Percentiles rank a stretch among this genome's conserved stretches.
These are phyloP conservation scores for Pseudocercospora musae DNA, from an alignment of 2,329 filamentous ascomycete genomes.

Conservation along the genomic window DNA sequence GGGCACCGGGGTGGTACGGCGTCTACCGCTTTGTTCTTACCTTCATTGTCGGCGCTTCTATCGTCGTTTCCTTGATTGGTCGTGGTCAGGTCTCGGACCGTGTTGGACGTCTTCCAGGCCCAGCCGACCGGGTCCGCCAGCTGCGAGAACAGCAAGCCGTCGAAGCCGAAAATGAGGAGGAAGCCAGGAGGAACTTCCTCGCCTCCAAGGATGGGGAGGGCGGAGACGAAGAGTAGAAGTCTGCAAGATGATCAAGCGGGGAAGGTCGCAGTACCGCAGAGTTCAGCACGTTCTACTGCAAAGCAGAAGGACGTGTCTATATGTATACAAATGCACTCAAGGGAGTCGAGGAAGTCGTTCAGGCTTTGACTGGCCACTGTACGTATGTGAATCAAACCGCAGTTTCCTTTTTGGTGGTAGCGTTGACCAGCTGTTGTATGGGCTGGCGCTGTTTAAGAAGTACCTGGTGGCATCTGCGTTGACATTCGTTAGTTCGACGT, in stretches of 20 bases:
- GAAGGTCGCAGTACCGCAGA: neutral
- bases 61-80: conserved; percentile 76
- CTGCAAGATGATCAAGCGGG: neutral
- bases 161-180: conserved; percentile 32
- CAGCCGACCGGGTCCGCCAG: conserved; percentile 49
- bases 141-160: conserved; percentile 41
- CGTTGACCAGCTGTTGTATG: neutral
- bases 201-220: conserved; percentile 31
- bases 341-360: neutral
- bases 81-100: conserved; percentile 70
- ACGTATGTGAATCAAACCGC: neutral
- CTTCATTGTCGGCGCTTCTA: conserved; percentile 78
- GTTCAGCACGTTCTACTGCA: neutral
- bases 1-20: conserved; percentile 80
- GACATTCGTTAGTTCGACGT: neutral
- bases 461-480: neutral
- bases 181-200: conserved; percentile 30
- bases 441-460: neutral
- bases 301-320: neutral
- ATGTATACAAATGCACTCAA: neutral
- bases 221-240: conserved; percentile 28
- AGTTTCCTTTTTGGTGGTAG: neutral
- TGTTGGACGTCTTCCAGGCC: conserved; percentile 45
- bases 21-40: conserved; percentile 91
- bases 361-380: neutral